Evolutionary conservation across 2,329 filamentous ascomycete species (phyloP).

Genomic region (Cylindrodendrum hubeiense): DNA sequence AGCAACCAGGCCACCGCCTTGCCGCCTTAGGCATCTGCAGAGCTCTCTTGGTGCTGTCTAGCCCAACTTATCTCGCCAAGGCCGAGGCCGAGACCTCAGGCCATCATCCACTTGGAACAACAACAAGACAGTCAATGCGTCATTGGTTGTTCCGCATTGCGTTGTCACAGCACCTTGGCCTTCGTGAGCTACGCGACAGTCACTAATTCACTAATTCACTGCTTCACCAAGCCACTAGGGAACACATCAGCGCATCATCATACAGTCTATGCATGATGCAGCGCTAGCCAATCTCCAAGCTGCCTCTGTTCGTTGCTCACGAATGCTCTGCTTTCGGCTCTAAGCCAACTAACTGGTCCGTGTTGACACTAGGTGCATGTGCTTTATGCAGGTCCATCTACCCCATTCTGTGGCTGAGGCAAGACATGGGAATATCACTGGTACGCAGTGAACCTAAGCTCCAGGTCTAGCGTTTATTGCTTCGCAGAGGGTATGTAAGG

Average conservation of each 20-base stretch:
- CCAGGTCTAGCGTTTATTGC: not conserved
- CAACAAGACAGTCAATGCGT: conserved; percentile 4
- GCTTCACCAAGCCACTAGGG: no score
- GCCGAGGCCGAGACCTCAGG: conserved; percentile 19
- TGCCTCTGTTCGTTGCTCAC: not conserved
- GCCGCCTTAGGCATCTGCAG: conserved; percentile 44
- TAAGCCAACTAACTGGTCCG: not conserved
- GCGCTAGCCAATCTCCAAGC: not conserved
- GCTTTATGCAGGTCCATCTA: conserved; percentile 26
- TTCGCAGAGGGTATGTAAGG: not conserved
- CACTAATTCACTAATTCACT: not conserved
- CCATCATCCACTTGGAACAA: conserved; percentile 24
- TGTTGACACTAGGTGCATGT: conserved; percentile 13
- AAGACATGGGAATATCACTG: conserved; percentile 1
- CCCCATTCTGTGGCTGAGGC: conserved; percentile 6
- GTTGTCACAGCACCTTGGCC: conserved; percentile 4
- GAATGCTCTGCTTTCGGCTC: not conserved
- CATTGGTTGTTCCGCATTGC: conserved; percentile 6
- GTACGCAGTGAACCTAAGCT: not conserved
- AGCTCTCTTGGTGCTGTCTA: conserved; percentile 6
- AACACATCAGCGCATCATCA: not conserved
- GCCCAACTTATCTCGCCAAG: conserved; percentile 26
- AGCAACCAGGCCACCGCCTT: conserved; percentile 42
- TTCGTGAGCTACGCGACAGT: not conserved
- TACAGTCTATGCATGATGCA: not conserved